Percentiles rank a stretch among this genome's conserved stretches.
Conservation (phyloP, 139 green algal genomes). For the Closterium sp. region DNA sequence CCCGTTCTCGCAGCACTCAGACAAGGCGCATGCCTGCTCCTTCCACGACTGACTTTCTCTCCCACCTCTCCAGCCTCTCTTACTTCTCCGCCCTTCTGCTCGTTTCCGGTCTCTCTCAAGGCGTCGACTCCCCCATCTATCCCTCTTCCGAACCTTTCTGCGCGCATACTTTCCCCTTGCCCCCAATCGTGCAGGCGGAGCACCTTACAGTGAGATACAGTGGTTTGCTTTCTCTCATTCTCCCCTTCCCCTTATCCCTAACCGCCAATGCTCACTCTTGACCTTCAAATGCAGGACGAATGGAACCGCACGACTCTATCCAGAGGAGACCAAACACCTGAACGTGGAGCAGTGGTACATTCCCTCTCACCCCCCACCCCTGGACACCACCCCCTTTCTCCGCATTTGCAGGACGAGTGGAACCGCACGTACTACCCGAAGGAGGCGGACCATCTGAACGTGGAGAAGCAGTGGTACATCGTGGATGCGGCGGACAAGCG, state of each 20-base stretch:
- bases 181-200: slow-evolving; percentile 59
- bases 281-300: slow-evolving; percentile 70
- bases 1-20: background rate
- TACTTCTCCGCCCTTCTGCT: too few species aligned
- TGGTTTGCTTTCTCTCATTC: too few species aligned
- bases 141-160: background rate
- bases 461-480: slow-evolving; percentile 87
- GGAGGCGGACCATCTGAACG: slow-evolving; percentile 68
- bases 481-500: slow-evolving; percentile 84
- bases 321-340: slow-evolving; percentile 74
- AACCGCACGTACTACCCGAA: slow-evolving; percentile 98
- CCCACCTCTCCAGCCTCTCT: background rate
- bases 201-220: slow-evolving; percentile 55
- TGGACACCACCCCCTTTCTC: slow-evolving; percentile 37
- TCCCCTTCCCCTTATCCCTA: too few species aligned
- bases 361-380: background rate
- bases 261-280: too few species aligned
- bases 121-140: too few species aligned
- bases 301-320: slow-evolving; percentile 98
- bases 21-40: background rate
- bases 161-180: background rate
- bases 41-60: background rate
- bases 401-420: slow-evolving; percentile 68
- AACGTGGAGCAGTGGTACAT: slow-evolving; percentile 85
- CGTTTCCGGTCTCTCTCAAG: background rate